Percentiles rank a stretch among this genome's conserved stretches.
These are phyloP conservation scores for Inga laurina DNA, from an alignment of 306 rosid species.

Conservation along the genomic window DNA sequence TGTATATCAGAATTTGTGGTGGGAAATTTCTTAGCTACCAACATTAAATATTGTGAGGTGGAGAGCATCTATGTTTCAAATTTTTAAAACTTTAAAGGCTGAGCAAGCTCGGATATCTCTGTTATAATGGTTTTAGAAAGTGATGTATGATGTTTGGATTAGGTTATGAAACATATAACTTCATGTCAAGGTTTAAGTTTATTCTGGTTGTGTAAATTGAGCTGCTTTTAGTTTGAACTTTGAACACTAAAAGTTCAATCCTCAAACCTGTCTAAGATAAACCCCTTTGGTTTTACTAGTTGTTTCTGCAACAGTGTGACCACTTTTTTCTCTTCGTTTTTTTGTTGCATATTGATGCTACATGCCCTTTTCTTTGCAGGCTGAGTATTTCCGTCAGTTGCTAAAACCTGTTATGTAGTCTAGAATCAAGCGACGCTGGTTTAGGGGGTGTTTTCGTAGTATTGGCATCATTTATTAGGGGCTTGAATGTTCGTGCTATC, in stretches of 20 bases:
- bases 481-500: conserved; percentile 51
- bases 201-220: not conserved
- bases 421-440: conserved; percentile 39
- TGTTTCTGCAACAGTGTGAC: conserved; percentile 12
- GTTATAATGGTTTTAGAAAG: conserved; percentile 9
- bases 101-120: conserved; percentile 7
- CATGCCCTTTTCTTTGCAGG: conserved; percentile 54
- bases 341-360: not conserved
- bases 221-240: not conserved
- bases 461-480: conserved; percentile 50
- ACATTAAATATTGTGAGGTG: not conserved
- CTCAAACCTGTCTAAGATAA: not conserved
- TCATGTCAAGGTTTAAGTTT: not conserved
- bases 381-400: conserved; percentile 96
- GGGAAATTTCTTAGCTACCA: not conserved
- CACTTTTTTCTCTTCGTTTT: not conserved
- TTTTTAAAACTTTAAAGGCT: not conserved
- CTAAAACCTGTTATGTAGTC: conserved; percentile 99
- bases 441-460: conserved; percentile 50
- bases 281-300: not conserved
- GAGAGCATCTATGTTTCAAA: not conserved
- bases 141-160: not conserved
- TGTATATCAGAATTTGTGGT: not conserved
- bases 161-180: conserved; percentile 12
- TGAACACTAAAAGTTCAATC: not conserved